Base-by-base conservation (phyloP, 768 basidiomycete species). In the Termitomyces sp. region DNA sequence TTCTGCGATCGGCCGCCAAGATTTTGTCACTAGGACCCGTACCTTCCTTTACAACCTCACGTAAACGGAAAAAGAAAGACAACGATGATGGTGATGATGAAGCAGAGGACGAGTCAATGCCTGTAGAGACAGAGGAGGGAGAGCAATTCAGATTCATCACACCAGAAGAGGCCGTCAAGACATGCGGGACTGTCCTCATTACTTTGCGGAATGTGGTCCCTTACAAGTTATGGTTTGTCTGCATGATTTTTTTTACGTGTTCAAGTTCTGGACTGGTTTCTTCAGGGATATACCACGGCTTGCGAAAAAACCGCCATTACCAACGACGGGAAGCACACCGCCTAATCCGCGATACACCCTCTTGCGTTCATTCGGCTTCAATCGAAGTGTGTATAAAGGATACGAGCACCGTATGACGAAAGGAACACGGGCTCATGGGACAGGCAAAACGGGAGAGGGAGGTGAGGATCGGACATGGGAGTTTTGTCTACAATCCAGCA, bases 391-490 rank as follows among this genome's bases (percentile, higher is more conserved):
- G 0, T 98, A 93, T 84, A 82, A 80, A 47, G 93, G 91, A 1
- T 98, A 98, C 64, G 87, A 87, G 63, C 96, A 98, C 68, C 76
- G 91, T n/a, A 89, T 96, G 85, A 97, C 96, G 3, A 89, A 94
- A 65, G 95, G 95, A 5, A 91, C 82, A 73, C 78, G 82, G 67
- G 89, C 69, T 0, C 80, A 80, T 66, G 86, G 82, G 28, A 80
- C 73, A 40, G 83, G 80, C 27, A 86, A 69, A 73, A 90, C 83
- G 12, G 89, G 83, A 37, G 84, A 83, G 65, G 87, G 82, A 9
- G 89, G 84, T 46, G 89, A 86, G 63, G 89, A 93, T 61, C 76
- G 91, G 58, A 94, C 90, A 59, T 95, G 93, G 92, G 90, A 94
- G 69, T 94, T 95, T 71, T 92, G 79, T 70, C 63, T 81, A 7